Evolutionary conservation across 2,329 filamentous ascomycete genomes (phyloP).

Genomic region (Fusarium sp.): DNA sequence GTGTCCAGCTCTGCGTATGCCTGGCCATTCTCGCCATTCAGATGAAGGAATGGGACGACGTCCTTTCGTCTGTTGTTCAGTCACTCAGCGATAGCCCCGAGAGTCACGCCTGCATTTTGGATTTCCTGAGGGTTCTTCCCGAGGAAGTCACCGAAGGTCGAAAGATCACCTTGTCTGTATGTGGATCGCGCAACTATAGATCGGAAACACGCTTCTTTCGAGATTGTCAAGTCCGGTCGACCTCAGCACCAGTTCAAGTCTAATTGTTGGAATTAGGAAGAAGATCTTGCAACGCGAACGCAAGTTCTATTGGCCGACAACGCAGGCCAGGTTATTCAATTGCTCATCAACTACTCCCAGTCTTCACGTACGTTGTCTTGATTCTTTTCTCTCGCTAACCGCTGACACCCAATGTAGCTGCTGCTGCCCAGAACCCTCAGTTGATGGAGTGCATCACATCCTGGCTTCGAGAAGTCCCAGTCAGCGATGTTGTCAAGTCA

Average conservation of each 20-base stretch:
- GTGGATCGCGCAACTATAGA: slow-evolving; percentile 72
- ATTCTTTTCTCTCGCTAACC: background rate
- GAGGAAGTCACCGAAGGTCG: slow-evolving; percentile 99
- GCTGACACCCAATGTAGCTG: slow-evolving; percentile 59
- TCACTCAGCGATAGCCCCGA: slow-evolving; percentile 80
- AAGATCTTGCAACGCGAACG: slow-evolving; percentile 88
- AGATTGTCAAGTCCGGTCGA: slow-evolving; percentile 51
- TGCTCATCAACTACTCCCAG: slow-evolving; percentile 90
- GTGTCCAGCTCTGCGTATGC: slow-evolving; percentile 94
- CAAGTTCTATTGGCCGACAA: slow-evolving; percentile 92
- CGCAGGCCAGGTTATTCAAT: slow-evolving; percentile 83
- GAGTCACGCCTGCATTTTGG: slow-evolving; percentile 87
- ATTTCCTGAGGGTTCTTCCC: slow-evolving; percentile 95
- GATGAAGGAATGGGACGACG: slow-evolving; percentile 95
- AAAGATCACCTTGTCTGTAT: slow-evolving; percentile 99
- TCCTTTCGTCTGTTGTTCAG: slow-evolving; percentile 82
- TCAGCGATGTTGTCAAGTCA: slow-evolving; percentile 84
- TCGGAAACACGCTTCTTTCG: slow-evolving; percentile 49
- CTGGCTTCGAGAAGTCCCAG: slow-evolving; percentile 93
- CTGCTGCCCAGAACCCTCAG: slow-evolving; percentile 86
- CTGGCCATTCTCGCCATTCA: slow-evolving; percentile 95
- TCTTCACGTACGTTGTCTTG: slow-evolving; percentile 77
- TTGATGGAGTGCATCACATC: slow-evolving; percentile 96
- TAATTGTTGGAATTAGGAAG: slow-evolving; percentile 78
- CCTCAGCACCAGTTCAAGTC: slow-evolving; percentile 51